Percentiles rank a stretch among this genome's conserved stretches.
Conservation (phyloP, 2,329 filamentous ascomycete species). For the Claviceps fusiformis region DNA sequence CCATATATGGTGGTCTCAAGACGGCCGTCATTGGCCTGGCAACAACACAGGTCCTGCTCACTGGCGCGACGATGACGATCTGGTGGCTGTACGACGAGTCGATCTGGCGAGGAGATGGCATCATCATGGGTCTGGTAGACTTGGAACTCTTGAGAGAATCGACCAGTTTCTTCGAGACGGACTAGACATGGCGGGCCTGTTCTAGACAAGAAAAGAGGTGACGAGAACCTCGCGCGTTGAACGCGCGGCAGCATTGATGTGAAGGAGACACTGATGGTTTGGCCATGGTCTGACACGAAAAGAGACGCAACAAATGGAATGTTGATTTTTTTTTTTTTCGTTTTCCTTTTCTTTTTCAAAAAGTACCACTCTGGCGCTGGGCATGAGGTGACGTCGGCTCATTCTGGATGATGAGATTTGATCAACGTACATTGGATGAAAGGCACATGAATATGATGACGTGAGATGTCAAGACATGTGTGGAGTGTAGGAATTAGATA, state of each 20-base stretch:
- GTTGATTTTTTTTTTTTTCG: neutral
- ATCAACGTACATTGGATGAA: neutral
- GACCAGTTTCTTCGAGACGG: slow-evolving; percentile 32
- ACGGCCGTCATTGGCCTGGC: slow-evolving; percentile 27
- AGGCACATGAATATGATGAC: slow-evolving; percentile 1
- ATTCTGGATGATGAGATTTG: too few relatives aligned
- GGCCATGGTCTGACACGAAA: too few relatives aligned
- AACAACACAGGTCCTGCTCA: slow-evolving; percentile 27
- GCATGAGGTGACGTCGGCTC: neutral
- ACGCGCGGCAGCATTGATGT: too few relatives aligned
- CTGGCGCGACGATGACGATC: slow-evolving; percentile 16
- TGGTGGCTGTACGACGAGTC: slow-evolving; percentile 30
- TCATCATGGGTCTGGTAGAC: slow-evolving; percentile 33
- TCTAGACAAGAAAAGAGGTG: too few relatives aligned
- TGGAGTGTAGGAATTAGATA: too few relatives aligned
- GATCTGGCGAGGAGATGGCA: slow-evolving; percentile 30
- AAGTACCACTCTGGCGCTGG: neutral
- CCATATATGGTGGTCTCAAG: slow-evolving; percentile 21
- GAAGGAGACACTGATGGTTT: too few relatives aligned
- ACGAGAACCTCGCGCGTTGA: too few relatives aligned
- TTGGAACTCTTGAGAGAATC: slow-evolving; percentile 27
- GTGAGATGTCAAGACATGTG: slow-evolving; percentile 32
- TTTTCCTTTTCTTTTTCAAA: neutral
- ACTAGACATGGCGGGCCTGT: slow-evolving; percentile 12
- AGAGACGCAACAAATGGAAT: neutral